Conservation (phyloP, 2,329 filamentous ascomycete genomes). For the Blastomyces silverae region DNA sequence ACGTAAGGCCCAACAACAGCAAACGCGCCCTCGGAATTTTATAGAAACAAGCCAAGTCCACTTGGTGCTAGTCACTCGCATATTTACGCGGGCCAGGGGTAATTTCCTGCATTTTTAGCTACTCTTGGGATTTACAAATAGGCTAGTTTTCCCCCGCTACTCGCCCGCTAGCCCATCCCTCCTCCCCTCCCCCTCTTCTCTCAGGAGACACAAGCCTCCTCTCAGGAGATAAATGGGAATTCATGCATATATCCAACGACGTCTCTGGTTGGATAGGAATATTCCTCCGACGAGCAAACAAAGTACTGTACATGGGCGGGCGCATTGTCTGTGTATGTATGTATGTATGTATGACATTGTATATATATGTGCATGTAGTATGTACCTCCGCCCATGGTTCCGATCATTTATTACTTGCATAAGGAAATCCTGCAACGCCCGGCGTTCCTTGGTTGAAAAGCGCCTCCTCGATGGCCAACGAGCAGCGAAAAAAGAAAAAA, state of each 20-base stretch:
- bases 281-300: background rate
- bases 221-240: background rate
- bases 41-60: background rate
- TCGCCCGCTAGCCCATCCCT: background rate
- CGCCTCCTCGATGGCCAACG: too few species aligned
- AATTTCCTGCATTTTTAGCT: slow-evolving; percentile 5
- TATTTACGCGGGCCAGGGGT: slow-evolving; percentile 2
- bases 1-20: too few species aligned
- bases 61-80: background rate
- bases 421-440: background rate
- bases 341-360: too few species aligned
- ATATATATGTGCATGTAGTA: too few species aligned
- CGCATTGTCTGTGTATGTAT: background rate
- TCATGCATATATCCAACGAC: background rate
- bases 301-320: background rate
- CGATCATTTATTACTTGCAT: slow-evolving; percentile 2
- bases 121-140: background rate
- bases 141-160: background rate
- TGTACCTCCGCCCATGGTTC: background rate
- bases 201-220: background rate
- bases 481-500: too few species aligned
- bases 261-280: slow-evolving; percentile 1
- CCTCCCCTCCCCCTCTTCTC: background rate
- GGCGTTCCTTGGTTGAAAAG: background rate
- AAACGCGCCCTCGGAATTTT: background rate